These are phyloP conservation scores for Schizochytrium sp. DNA, from an alignment of 108 stramenopile species.

Conservation along the genomic window DNA sequence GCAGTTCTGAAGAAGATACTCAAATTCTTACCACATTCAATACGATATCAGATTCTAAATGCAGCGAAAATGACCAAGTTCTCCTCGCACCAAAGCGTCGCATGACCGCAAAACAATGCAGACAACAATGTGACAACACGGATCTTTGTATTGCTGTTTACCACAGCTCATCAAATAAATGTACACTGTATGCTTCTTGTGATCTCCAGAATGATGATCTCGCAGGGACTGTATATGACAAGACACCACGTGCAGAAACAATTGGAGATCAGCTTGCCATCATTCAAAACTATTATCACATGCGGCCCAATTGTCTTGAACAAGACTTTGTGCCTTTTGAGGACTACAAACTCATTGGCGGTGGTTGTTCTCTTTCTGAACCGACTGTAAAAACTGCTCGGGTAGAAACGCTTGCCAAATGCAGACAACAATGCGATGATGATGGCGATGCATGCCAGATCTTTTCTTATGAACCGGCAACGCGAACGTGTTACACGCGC, in stretches of 20 bases:
- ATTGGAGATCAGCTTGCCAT: neutral
- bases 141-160: neutral
- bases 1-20: neutral
- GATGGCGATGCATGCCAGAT: neutral
- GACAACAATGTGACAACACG: neutral
- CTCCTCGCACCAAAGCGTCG: neutral
- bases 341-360: neutral
- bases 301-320: neutral
- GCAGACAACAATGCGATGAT: neutral
- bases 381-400: neutral
- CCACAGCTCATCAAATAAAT: neutral
- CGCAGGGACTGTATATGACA: neutral
- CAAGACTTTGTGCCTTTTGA: neutral
- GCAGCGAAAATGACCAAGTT: neutral
- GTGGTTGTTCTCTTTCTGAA: neutral
- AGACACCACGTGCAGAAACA: neutral
- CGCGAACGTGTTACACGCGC: neutral
- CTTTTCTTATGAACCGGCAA: neutral
- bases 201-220: neutral
- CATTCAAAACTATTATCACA: neutral
- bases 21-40: neutral
- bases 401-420: neutral
- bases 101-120: neutral
- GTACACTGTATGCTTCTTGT: neutral
- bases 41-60: neutral